Evolutionary conservation across 2,329 filamentous ascomycete species (phyloP), one percentile per base, ranked within the genome.

Genomic region (Escovopsis sp.): DNA sequence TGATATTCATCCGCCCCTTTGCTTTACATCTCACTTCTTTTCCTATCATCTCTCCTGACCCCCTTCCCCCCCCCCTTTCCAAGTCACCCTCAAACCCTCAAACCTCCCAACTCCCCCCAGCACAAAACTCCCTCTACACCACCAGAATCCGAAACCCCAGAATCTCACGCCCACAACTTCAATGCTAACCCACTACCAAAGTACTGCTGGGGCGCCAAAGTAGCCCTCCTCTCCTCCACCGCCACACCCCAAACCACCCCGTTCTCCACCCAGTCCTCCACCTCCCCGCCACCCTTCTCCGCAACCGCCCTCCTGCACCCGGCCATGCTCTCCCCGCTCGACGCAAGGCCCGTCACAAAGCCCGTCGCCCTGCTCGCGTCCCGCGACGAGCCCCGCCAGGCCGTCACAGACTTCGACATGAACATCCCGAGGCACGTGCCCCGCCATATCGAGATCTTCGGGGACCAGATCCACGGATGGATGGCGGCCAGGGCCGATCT

Each of bases 151-250:
- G n/a, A n/a, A n/a, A n/a, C n/a, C n/a, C n/a, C n/a, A n/a, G n/a
- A n/a, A n/a, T n/a, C n/a, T n/a, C 5, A 34, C 14, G 32, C 6
- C 7, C 16, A 35, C 33, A 15, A n/a, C n/a, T n/a, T n/a, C n/a
- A n/a, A 11, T 37, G 30, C 42, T 45, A 31, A 48, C 14, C 50
- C 2, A 15, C 16, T 13, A 13, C 10, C 14, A n/a, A 43, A 72
- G 59, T 73, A 71, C 58, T 84, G 81, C 65, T 84, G 78, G 79
- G 80, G 80, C 48, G 79, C 77, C 50, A 84, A 84, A 63, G 72
- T 81, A 8, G 68, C 70, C 15, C 64, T 69, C 12, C 64, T 78
- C 33, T 57, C 61, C 34, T 61, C 20, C 20, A 5, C 20, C 20
- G 20, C 20, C 20, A 20, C 20, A 20, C 5, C 20, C 20, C 20